Evolutionary conservation across 805 yeast species (phyloP).

Genomic region (Blastobotrys terrestris): DNA sequence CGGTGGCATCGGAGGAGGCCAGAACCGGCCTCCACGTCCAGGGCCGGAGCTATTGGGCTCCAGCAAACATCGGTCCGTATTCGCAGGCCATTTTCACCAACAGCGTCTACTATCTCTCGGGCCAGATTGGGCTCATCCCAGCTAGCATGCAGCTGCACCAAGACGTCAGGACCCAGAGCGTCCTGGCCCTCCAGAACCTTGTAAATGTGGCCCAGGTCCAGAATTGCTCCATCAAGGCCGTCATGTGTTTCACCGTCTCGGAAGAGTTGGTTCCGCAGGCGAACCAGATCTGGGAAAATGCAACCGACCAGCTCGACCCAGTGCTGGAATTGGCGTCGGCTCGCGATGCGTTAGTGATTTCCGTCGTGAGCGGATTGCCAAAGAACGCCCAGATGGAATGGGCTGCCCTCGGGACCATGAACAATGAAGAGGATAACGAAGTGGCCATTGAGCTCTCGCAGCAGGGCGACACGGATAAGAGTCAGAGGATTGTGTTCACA

Average conservation of each 20-base stretch:
- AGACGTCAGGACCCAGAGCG: conserved; percentile 34
- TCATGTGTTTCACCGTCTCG: conserved; percentile 49
- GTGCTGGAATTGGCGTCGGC: neutral
- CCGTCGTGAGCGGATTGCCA: conserved; percentile 23
- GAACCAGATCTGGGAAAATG: conserved; percentile 39
- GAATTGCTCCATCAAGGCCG: conserved; percentile 39
- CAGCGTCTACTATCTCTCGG: conserved; percentile 63
- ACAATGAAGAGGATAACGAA: conserved; percentile 10
- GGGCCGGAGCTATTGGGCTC: conserved; percentile 96
- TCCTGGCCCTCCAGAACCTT: conserved; percentile 70
- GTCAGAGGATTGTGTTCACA: neutral
- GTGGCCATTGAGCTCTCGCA: neutral
- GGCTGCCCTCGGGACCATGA: conserved; percentile 20
- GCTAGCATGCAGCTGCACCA: conserved; percentile 48
- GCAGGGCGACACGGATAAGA: neutral
- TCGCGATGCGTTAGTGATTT: conserved; percentile 16
- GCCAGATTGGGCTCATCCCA: conserved; percentile 87
- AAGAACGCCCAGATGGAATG: conserved; percentile 27
- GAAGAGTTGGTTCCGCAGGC: conserved; percentile 27
- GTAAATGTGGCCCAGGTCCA: conserved; percentile 53
- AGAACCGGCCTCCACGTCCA: conserved; percentile 74
- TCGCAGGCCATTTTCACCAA: conserved; percentile 67
- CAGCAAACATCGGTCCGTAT: conserved; percentile 96
- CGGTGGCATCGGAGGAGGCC: conserved; percentile 34
- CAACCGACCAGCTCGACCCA: neutral